Evolutionary conservation across 805 yeast genomes (phyloP).

Genomic region (Yarrowia porcina): DNA sequence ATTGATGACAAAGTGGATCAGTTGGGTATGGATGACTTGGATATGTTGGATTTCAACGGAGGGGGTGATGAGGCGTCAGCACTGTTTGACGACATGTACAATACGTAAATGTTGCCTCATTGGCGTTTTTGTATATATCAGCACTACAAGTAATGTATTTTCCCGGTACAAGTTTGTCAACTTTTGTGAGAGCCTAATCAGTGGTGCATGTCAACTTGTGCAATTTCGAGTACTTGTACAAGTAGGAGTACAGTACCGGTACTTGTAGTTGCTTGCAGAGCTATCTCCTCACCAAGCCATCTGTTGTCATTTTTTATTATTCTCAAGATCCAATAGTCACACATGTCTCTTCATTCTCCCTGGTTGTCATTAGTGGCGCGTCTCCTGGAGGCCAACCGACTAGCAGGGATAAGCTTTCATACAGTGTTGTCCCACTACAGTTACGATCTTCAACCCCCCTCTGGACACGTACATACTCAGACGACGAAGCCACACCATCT

Average conservation of each 20-base stretch:
- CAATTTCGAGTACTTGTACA: neutral
- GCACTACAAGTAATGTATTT: neutral
- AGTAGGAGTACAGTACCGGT: neutral
- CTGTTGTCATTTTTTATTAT: too few species aligned
- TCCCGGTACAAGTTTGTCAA: neutral
- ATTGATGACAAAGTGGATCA: neutral
- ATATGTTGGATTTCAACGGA: conserved; percentile 42
- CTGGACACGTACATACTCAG: conserved; percentile 14
- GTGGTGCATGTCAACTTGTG: neutral
- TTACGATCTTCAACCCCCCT: conserved; percentile 14
- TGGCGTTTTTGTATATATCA: neutral
- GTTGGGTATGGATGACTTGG: conserved; percentile 16
- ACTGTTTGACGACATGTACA: conserved; percentile 28
- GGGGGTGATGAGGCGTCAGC: conserved; percentile 20
- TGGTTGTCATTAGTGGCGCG: neutral
- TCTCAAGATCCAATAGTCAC: too few species aligned
- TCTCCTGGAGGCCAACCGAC: neutral
- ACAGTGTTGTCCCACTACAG: conserved; percentile 15
- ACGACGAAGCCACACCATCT: neutral
- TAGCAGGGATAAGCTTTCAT: conserved; percentile 4
- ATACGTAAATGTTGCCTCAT: neutral
- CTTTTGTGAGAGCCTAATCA: too few species aligned
- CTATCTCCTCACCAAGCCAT: too few species aligned
- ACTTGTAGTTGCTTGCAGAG: too few species aligned
- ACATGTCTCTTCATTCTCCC: too few species aligned